These are phyloP conservation scores for Phytophthora kernoviae DNA, from an alignment of 352 stramenopile genomes.

Conservation along the genomic window DNA sequence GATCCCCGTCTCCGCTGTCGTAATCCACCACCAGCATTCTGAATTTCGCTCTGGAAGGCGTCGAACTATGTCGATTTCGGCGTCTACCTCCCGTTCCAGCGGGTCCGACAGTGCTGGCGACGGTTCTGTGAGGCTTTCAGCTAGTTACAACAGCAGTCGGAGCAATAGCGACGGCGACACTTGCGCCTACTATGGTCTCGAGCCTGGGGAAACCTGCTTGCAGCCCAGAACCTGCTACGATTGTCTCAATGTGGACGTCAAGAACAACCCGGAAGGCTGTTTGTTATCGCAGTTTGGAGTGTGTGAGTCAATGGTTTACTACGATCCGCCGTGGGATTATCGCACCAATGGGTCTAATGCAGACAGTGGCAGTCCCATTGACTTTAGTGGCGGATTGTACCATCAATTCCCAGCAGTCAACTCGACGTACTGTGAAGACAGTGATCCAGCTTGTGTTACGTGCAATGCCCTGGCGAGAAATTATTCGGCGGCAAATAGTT, in stretches of 20 bases:
- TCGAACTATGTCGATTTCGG: conserved; percentile 6
- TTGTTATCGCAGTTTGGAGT: conserved; percentile 46
- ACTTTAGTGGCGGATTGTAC: conserved; percentile 47
- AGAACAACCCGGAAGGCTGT: conserved; percentile 44
- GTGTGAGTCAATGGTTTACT: conserved; percentile 54
- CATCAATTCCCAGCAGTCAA: conserved; percentile 54
- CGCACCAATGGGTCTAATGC: conserved; percentile 34
- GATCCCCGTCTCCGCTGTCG: neutral
- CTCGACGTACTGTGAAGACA: conserved; percentile 53
- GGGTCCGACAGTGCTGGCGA: conserved; percentile 1
- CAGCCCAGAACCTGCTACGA: conserved; percentile 59
- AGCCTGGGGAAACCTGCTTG: conserved; percentile 37
- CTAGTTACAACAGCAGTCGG: conserved; percentile 2
- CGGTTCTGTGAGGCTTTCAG: conserved; percentile 3
- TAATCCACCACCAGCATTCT: neutral
- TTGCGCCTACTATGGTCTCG: conserved; percentile 54
- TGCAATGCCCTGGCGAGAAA: conserved; percentile 49
- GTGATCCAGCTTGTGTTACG: conserved; percentile 44
- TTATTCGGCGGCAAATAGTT: conserved; percentile 42
- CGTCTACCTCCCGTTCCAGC: neutral
- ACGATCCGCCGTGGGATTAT: conserved; percentile 46
- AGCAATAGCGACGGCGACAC: conserved; percentile 29
- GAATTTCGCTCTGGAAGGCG: neutral
- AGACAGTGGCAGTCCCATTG: conserved; percentile 44
- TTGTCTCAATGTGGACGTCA: conserved; percentile 54